Base-by-base conservation (phyloP, 305 asterid genomes). In the Ajuga reptans region DNA sequence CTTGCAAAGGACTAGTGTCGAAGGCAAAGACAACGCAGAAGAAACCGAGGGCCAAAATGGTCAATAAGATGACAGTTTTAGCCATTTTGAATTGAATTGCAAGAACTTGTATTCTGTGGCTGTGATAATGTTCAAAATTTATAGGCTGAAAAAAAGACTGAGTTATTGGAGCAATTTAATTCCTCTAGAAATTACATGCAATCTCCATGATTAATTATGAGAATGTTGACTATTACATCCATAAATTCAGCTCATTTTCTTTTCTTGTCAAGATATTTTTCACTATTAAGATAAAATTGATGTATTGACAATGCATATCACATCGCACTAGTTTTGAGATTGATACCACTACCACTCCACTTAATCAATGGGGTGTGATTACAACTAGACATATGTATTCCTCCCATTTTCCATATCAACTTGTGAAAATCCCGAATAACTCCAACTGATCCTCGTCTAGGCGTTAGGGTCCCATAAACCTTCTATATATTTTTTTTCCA, bases 1-100 rank as follows among this genome's bases (percentile, higher is more conserved):
- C 72, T 21, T 52, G 72, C 2, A 66, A 7, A 7, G 72, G 72
- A 21, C 42, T 37, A 7, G 72, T 1, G 21, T 66, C 72, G 10
- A 66, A 66, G 10, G 63, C 41, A 11, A 21, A 21, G 72, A 17
- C 33, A 14, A n/a, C 11, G 41, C 6, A 51, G 12, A 39, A 0
- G 31, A 24, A 18, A 36, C 4, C 21, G 41, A 66, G 42, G 5
- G 29, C 17, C 5, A 66, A 52, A 17, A 33, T 39, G 43, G 3
- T 37, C 0, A 37, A 9, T 9, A 18, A 1, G 0, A 10, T 12
- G 7, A 6, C 1, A 36, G 10, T 42, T 11, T n/a, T 4, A 18
- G 12, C 39, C 53, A 61, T 61, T 41, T 42, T 21, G n/a, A 18
- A 3, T 3, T 37, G 46, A 57, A 6, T 1, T 12, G 36, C 6